Percentiles rank a stretch among this genome's conserved stretches.
Evolutionary conservation across 2,329 filamentous ascomycete species (phyloP).

Genomic region (Aspergillus vadensis): DNA sequence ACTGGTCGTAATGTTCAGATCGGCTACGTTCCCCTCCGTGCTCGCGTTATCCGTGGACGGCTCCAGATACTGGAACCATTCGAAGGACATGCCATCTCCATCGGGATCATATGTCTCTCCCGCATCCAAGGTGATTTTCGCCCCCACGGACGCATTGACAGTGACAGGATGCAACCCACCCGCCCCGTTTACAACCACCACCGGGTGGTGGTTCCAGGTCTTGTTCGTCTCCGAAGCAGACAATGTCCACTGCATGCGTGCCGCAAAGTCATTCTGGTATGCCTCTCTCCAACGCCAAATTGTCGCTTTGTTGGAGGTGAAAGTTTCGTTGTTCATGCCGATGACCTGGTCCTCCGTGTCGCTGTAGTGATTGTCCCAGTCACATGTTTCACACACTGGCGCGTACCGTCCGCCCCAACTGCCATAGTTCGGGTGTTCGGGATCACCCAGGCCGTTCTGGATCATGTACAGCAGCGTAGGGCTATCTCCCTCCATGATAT

Average conservation of each 20-base stretch:
- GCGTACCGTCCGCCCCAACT: constrained; percentile 48
- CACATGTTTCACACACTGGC: constrained; percentile 21
- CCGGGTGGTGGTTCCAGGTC: constrained; percentile 25
- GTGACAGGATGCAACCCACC: constrained; percentile 1
- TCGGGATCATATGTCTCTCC: constrained; percentile 7
- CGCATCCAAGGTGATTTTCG: neutral
- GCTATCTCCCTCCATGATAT: constrained; percentile 56
- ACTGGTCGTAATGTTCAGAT: neutral
- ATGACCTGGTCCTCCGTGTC: constrained; percentile 40
- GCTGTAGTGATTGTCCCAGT: constrained; percentile 26
- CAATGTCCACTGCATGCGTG: constrained; percentile 51
- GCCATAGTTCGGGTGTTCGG: constrained; percentile 45
- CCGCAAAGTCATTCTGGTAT: constrained; percentile 56
- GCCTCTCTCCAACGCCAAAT: constrained; percentile 58
- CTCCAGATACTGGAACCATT: constrained; percentile 10
- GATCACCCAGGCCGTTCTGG: constrained; percentile 45
- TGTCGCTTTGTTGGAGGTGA: constrained; percentile 49
- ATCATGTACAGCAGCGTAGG: constrained; percentile 46
- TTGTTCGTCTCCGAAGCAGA: constrained; percentile 16
- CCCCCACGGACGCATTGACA: neutral
- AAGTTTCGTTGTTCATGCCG: constrained; percentile 35
- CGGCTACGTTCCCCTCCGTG: neutral
- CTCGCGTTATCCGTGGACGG: neutral
- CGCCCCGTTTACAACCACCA: constrained; percentile 22
- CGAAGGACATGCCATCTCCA: neutral